Conservation (phyloP, 805 yeast species). For the Peterozyma xylosa region DNA sequence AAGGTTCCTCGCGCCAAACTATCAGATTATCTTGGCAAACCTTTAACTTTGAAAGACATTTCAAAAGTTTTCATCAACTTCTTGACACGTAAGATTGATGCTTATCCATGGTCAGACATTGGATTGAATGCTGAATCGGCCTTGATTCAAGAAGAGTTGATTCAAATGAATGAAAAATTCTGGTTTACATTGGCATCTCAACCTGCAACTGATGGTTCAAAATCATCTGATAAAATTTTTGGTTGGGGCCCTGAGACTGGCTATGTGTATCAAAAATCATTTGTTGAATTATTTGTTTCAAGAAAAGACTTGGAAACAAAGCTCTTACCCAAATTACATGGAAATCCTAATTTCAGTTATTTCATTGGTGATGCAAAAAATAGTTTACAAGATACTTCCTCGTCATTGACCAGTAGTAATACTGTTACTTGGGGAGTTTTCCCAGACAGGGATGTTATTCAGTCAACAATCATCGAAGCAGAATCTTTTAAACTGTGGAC, state of each 20-base stretch:
- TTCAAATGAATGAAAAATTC: slow-evolving; percentile 66
- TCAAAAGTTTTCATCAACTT: slow-evolving; percentile 63
- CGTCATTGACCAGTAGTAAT: slow-evolving; percentile 40
- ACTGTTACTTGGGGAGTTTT: slow-evolving; percentile 99
- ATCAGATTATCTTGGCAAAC: slow-evolving; percentile 73
- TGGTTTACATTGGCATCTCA: slow-evolving; percentile 91
- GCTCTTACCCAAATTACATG: slow-evolving; percentile 45
- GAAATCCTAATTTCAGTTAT: slow-evolving; percentile 53
- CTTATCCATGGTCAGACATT: slow-evolving; percentile 88
- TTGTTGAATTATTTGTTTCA: slow-evolving; percentile 83
- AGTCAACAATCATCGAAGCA: slow-evolving; percentile 86
- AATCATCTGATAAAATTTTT: slow-evolving; percentile 75
- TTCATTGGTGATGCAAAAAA: slow-evolving; percentile 64
- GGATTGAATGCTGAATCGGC: slow-evolving; percentile 87
- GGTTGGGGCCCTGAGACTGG: slow-evolving; percentile 99
- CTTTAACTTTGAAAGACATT: slow-evolving; percentile 52
- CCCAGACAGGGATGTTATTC: slow-evolving; percentile 82
- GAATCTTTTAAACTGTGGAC: slow-evolving; percentile 95
- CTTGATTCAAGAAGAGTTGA: slow-evolving; percentile 83
- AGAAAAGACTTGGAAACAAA: slow-evolving; percentile 57
- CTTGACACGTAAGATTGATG: slow-evolving; percentile 65
- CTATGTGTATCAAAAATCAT: slow-evolving; percentile 83
- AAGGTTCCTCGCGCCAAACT: slow-evolving; percentile 68
- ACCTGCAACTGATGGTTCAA: slow-evolving; percentile 81
- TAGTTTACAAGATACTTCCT: slow-evolving; percentile 46